Evolutionary conservation across 305 asterid genomes (phyloP), one percentile per base, ranked within the genome.

Genomic region (Fraxinus angustifolia): DNA sequence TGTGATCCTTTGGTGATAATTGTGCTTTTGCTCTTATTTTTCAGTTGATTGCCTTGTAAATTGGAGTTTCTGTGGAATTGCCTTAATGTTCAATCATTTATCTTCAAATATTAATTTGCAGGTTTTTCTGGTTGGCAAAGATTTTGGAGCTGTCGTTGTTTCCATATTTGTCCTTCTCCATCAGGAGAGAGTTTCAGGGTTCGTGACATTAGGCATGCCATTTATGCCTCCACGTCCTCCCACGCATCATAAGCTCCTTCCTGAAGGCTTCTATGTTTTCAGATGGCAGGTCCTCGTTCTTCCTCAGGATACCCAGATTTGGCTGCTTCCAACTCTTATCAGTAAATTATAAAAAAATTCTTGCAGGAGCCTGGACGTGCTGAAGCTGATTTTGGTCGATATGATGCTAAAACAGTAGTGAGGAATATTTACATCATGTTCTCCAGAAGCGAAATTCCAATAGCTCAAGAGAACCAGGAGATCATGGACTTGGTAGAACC

Each of bases 41-140:
- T 30, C 75, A 70, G 40, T 26, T 26, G 73, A 67, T 28, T 45
- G 50, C 58, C 11, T 19, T 33, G 21, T 67, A 48, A 34, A 45
- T 48, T n/a, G 38, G 74, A 14, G 10, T 7, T 67, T 6, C 10
- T 53, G 26, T n/a, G 26, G 10, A n/a, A 17, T n/a, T 5, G 26
- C 10, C 21, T 53, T n/a, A 53, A 53, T n/a, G 26, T 17, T 53
- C 65, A 16, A 5, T 81, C 8, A 14, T 36, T 5, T 14, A 26
- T 11, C 12, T 8, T 80, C 40, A 40, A 74, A 67, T 17, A 33
- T 35, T 62, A 10, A 45, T 40, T 48, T 85, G 48, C 81, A 90
- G 91, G 84, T 83, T 60, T 82, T 89, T 68, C 86, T 91, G 6
- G 78, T 90, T 14, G 88, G 89, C 26, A 90, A 91, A 72, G 92